These are phyloP conservation scores for Microcyclospora tardicrescens DNA, from an alignment of 2,329 filamentous ascomycete species.

Conservation along the genomic window DNA sequence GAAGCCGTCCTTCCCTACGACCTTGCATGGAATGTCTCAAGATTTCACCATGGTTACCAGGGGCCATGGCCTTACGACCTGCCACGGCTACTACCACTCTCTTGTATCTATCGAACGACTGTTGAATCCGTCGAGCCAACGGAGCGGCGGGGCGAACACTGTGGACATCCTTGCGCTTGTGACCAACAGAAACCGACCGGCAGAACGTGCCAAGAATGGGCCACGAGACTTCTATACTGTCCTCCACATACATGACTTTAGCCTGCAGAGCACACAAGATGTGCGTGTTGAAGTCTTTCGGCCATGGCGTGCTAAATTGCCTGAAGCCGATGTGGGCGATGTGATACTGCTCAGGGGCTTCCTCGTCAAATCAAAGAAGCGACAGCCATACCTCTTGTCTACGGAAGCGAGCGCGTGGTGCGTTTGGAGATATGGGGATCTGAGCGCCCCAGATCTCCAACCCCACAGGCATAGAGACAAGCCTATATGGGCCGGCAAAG, in stretches of 20 bases:
- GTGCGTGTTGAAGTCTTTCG: slow-evolving; percentile 31
- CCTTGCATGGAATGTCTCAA: no score
- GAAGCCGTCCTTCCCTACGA: no score
- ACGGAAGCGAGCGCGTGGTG: slow-evolving; percentile 34
- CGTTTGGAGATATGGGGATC: slow-evolving; percentile 28
- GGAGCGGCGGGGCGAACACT: slow-evolving; percentile 14
- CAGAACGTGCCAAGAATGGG: slow-evolving; percentile 28
- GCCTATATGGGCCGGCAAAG: slow-evolving; percentile 17
- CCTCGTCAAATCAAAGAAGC: slow-evolving; percentile 28
- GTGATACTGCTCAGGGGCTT: slow-evolving; percentile 33
- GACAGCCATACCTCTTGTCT: slow-evolving; percentile 26
- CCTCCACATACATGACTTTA: slow-evolving; percentile 28
- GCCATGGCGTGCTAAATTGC: slow-evolving; percentile 29
- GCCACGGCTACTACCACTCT: slow-evolving; percentile 27
- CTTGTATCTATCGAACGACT: slow-evolving; percentile 16
- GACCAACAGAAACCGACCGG: slow-evolving; percentile 19
- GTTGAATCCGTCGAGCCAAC: slow-evolving; percentile 28
- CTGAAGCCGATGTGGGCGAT: slow-evolving; percentile 29
- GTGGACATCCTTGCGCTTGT: slow-evolving; percentile 35
- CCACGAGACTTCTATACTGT: slow-evolving; percentile 33
- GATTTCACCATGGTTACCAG: neutral
- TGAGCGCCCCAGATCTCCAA: slow-evolving; percentile 8
- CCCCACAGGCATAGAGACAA: slow-evolving; percentile 1
- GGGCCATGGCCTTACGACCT: slow-evolving; percentile 25
- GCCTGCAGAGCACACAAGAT: slow-evolving; percentile 8